phyloP scores from a whole-genome alignment of 1,139 yeast species.

The Debaryomyces psychrophilus region DNA sequence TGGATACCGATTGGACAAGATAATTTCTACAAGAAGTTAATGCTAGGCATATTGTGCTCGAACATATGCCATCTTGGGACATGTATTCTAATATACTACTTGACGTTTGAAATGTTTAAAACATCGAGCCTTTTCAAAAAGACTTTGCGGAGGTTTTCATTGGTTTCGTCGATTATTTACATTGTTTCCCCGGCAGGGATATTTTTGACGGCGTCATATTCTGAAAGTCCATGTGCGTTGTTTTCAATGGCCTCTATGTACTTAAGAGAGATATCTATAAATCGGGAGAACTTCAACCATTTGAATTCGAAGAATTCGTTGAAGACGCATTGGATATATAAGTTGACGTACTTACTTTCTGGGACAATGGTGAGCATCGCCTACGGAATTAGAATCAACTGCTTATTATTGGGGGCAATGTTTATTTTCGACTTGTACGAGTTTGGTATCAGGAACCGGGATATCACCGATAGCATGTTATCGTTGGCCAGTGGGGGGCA shows the following conservation, averaged over 20 bases:
- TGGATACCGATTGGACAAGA: constrained; percentile 21
- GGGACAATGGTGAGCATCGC: constrained; percentile 63
- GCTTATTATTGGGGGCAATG: constrained; percentile 69
- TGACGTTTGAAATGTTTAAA: constrained; percentile 43
- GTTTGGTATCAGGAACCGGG: constrained; percentile 21
- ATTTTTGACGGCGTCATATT: constrained; percentile 72
- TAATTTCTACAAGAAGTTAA: constrained; percentile 48
- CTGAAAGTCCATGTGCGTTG: constrained; percentile 76
- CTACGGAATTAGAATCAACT: constrained; percentile 72
- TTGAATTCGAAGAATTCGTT: constrained; percentile 18
- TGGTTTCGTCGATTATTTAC: constrained; percentile 49
- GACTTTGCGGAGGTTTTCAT: constrained; percentile 28
- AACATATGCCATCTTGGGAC: constrained; percentile 58
- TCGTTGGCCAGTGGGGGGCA: constrained; percentile 58
- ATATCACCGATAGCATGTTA: constrained; percentile 21
- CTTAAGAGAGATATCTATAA: constrained; percentile 47
- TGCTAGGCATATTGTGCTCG: constrained; percentile 48
- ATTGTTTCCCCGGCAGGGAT: constrained; percentile 79
- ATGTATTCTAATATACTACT: constrained; percentile 50
- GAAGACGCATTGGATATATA: constrained; percentile 10
- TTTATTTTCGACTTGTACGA: constrained; percentile 60
- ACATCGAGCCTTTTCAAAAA: constrained; percentile 22
- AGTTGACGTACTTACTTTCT: constrained; percentile 46
- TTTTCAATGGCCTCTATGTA: constrained; percentile 62
- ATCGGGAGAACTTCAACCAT: constrained; percentile 20